A percentile compares a stretch with the other conserved stretches of the same genome.
Conservation (phyloP, 768 basidiomycete species). For the Ephemerocybe angulata region DNA sequence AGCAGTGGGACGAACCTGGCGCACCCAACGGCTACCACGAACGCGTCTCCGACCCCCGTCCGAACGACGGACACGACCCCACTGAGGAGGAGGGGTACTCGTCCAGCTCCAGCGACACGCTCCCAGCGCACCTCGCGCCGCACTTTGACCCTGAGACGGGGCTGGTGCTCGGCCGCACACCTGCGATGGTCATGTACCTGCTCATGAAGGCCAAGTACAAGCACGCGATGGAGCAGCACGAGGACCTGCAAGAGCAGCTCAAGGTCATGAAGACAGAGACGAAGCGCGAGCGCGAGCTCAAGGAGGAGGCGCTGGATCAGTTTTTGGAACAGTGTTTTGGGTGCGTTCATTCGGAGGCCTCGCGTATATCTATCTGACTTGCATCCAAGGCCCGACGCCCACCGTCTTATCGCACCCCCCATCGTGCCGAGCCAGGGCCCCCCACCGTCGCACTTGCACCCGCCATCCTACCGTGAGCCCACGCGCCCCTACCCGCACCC, state of each 20-base stretch:
- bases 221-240: slow-evolving; percentile 66
- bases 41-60: background rate
- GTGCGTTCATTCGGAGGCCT: too few relatives aligned
- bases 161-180: slow-evolving; percentile 66
- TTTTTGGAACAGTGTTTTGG: slow-evolving; percentile 25
- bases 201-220: slow-evolving; percentile 74
- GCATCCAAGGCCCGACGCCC: too few relatives aligned
- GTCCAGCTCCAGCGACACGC: slow-evolving; percentile 28
- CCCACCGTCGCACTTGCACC: too few relatives aligned
- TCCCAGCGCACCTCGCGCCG: slow-evolving; percentile 46
- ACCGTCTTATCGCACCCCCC: too few relatives aligned
- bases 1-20: too few relatives aligned
- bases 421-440: too few relatives aligned
- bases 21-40: background rate
- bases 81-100: slow-evolving; percentile 35
- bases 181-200: slow-evolving; percentile 65
- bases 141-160: slow-evolving; percentile 56
- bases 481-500: too few relatives aligned
- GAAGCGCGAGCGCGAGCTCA: slow-evolving; percentile 50
- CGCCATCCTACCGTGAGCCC: too few relatives aligned
- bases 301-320: slow-evolving; percentile 60
- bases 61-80: too few relatives aligned
- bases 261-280: slow-evolving; percentile 49
- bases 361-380: too few relatives aligned
- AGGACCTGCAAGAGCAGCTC: slow-evolving; percentile 62